Evolutionary conservation across 2,329 filamentous ascomycete species (phyloP).

Genomic region (Nakataea oryzae): DNA sequence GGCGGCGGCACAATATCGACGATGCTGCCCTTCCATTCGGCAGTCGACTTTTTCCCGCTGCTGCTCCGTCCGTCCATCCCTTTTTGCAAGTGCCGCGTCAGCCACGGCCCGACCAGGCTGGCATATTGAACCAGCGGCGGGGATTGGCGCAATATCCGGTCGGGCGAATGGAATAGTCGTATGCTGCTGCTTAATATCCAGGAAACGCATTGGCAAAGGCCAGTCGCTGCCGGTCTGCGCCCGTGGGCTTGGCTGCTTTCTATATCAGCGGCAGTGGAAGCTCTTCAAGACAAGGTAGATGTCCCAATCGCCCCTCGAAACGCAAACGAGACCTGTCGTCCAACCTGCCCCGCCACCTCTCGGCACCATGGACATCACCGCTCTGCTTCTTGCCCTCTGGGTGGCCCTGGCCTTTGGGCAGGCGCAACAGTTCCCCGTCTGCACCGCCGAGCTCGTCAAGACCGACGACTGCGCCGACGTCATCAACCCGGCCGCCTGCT

Average conservation of each 20-base stretch:
- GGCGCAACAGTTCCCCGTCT: constrained; percentile 18
- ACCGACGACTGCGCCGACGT: constrained; percentile 27
- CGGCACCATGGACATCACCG: neutral
- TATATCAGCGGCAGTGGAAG: neutral
- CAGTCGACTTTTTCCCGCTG: neutral
- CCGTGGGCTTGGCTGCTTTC: neutral
- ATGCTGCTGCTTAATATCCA: neutral
- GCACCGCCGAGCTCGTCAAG: constrained; percentile 20
- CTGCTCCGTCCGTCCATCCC: too few relatives aligned
- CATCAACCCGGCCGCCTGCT: constrained; percentile 27
- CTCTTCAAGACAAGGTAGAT: neutral
- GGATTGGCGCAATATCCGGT: neutral
- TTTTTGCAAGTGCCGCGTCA: neutral
- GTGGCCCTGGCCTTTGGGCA: constrained; percentile 10
- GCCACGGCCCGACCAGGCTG: neutral
- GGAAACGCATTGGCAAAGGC: neutral
- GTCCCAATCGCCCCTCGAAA: too few relatives aligned
- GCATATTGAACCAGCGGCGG: neutral
- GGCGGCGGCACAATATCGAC: neutral
- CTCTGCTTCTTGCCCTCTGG: constrained; percentile 12
- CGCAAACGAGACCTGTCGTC: neutral
- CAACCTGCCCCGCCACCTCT: too few relatives aligned
- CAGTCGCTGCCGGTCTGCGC: neutral
- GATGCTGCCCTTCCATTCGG: neutral
- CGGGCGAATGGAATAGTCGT: neutral